Evolutionary conservation across 1,284 basidiomycete species (phyloP), one percentile per base, ranked within the genome.

Genomic region (Trichosporon sp.): DNA sequence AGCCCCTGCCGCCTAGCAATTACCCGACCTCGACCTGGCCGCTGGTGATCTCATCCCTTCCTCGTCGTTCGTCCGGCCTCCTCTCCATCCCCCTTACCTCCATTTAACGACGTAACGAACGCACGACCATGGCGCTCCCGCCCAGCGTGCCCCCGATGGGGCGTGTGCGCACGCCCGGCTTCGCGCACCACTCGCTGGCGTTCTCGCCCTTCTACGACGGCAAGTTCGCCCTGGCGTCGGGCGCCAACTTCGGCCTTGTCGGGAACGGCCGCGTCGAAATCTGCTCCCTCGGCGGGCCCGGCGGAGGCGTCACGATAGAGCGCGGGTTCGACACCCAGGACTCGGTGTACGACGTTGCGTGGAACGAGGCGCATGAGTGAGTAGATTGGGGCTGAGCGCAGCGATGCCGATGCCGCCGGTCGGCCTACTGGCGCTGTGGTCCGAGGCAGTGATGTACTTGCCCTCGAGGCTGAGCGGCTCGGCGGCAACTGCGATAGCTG

Each of bases 181-280:
- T 92, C 82, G 90, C 95, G 0, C 95, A 96, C 80, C 96, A 97
- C 80, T 85, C 88, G 2, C 76, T 97, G 47, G 89, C 91, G 8
- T 98, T 93, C 90, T 96, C 93, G 0, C 96, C 96, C 4, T 98
- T 97, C 81, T 92, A 92, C 81, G 90, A 88, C 13, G 86, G 87
- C 18, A 87, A 89, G 27, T 83, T 98, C 31, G 96, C 95, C 0
- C 85, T 97, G 21, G 94, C 94, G 5, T 93, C 92, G 1, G 87
- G 94, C 0, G 93, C 95, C 38, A 98, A 98, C 84, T 98, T 93
- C 81, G 95, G 96, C 2, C 86, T 98, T 4, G 91, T 98, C 29
- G 96, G 96, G 18, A 98, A 98, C 81, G 96, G 96, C 1, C 86
- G 93, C 32, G 81, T 96, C 58, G 90, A 93, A 79, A 81, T 95